Percentiles rank a stretch among this genome's conserved stretches.
These are phyloP conservation scores for Arxiozyma heterogenica DNA, from an alignment of 1,139 yeast genomes.

Conservation along the genomic window DNA sequence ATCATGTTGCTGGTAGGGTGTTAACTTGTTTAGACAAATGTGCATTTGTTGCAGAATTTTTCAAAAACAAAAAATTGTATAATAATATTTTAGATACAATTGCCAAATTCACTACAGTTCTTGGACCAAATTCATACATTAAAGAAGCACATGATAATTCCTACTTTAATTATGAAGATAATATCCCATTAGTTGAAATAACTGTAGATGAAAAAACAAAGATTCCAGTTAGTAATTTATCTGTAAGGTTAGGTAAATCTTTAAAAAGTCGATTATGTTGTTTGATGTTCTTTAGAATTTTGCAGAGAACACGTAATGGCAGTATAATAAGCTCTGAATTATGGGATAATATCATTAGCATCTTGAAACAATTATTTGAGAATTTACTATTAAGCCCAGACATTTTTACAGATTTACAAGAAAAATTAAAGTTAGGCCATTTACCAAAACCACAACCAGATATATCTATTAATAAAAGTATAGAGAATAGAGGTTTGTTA, in stretches of 20 bases:
- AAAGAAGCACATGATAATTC: constrained; percentile 5
- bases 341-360: constrained; percentile 55
- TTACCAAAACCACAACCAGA: constrained; percentile 60
- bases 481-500: constrained; percentile 62
- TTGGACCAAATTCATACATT: constrained; percentile 19
- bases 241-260: constrained; percentile 81
- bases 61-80: constrained; percentile 46
- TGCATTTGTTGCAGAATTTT: constrained; percentile 63
- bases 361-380: constrained; percentile 59
- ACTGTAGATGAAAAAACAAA: constrained; percentile 42
- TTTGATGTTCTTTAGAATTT: constrained; percentile 72
- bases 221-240: constrained; percentile 67
- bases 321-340: constrained; percentile 30
- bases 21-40: constrained; percentile 82
- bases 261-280: constrained; percentile 87
- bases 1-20: constrained; percentile 76
- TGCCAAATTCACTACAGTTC: constrained; percentile 53
- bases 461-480: constrained; percentile 51
- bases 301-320: constrained; percentile 43
- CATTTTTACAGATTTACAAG: constrained; percentile 56
- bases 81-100: constrained; percentile 59
- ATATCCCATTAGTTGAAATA: constrained; percentile 34
- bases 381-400: constrained; percentile 66
- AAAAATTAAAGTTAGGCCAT: constrained; percentile 39
- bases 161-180: constrained; percentile 16